Evolutionary conservation across 306 rosid genomes (phyloP), one percentile per base, ranked within the genome.

Genomic region (Luffa aegyptiaca): DNA sequence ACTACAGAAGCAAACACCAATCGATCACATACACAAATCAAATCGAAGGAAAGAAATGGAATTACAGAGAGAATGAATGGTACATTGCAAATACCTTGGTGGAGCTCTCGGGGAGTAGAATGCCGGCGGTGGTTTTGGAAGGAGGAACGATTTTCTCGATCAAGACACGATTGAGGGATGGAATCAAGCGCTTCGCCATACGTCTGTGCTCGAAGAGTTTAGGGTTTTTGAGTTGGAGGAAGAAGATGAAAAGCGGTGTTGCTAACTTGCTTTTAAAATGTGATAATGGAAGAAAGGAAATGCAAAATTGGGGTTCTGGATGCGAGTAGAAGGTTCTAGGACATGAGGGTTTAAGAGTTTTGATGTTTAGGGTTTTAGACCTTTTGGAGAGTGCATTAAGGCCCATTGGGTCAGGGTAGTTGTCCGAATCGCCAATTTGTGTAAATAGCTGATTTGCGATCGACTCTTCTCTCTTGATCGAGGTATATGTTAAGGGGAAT

Each of bases 181-280:
- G 98, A 58, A 94, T 86, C 78, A 94, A 81, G 48, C 98, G 96
- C 89, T 79, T 94, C 3, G 98, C 98, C 98, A 94, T 94, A 58
- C 76, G 61, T 39, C 44, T 46, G 26, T 56, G 26, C 1, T 12
- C 39, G 51, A 4, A 46, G 42, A 68, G 37, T 56, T 56, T 21
- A 79, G 82, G 84, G 83, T 3, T 80, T 81, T 26, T 1, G 26
- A 9, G 52, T 3, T 12, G 6, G 48, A 37, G 31, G 20, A 36
- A 49, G 39, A 45, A 9, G 75, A 70, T 10, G 0, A 44, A 56
- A 8, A 42, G n/a, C 18, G 82, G 42, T 45, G 37, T 1, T 55
- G 3, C 31, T 26, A 26, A 26, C 31, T 26, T 26, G 31, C 11
- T 21, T 81, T 87, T 80, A 26, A 26, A 26, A 79, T 1, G 5